These are phyloP conservation scores for Chrysoporthe puriensis DNA, from an alignment of 2,329 filamentous ascomycete species.

Conservation along the genomic window DNA sequence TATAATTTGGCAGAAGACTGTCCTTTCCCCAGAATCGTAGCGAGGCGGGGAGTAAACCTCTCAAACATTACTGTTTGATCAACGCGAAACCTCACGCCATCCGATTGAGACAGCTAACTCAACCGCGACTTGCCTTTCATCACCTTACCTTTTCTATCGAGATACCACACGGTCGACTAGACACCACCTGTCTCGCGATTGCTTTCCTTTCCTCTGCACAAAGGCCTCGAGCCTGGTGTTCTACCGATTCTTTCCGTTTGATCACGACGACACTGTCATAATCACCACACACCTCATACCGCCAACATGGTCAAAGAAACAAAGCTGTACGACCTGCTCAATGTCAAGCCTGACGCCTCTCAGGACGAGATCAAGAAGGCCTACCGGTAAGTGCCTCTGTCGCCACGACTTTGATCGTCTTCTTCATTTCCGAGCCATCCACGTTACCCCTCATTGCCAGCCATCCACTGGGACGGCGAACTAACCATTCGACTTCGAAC, in stretches of 20 bases:
- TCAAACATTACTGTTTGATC: conserved; percentile 2
- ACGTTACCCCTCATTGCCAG: background rate
- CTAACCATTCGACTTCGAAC: conserved; percentile 41
- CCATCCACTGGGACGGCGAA: conserved; percentile 1
- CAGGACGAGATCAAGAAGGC: conserved; percentile 98
- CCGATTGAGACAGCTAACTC: conserved; percentile 4
- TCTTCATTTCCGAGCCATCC: background rate
- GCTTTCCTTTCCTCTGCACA: background rate
- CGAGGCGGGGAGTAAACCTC: background rate
- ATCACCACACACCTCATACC: background rate
- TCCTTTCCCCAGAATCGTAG: background rate
- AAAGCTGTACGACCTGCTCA: conserved; percentile 88
- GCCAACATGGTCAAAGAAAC: conserved; percentile 87
- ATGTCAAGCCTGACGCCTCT: conserved; percentile 75
- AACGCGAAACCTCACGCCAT: background rate
- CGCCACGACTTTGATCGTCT: background rate
- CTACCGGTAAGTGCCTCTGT: conserved; percentile 67
- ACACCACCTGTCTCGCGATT: conserved; percentile 8
- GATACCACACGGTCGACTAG: conserved; percentile 10
- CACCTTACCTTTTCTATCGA: background rate
- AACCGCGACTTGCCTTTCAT: background rate
- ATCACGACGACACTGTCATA: background rate
- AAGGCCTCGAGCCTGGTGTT: conserved; percentile 21
- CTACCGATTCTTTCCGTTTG: background rate
- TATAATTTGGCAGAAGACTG: conserved; percentile 19